These are phyloP conservation scores for Stephanodiscus minutulus DNA, from an alignment of 108 stramenopile genomes.

Conservation along the genomic window DNA sequence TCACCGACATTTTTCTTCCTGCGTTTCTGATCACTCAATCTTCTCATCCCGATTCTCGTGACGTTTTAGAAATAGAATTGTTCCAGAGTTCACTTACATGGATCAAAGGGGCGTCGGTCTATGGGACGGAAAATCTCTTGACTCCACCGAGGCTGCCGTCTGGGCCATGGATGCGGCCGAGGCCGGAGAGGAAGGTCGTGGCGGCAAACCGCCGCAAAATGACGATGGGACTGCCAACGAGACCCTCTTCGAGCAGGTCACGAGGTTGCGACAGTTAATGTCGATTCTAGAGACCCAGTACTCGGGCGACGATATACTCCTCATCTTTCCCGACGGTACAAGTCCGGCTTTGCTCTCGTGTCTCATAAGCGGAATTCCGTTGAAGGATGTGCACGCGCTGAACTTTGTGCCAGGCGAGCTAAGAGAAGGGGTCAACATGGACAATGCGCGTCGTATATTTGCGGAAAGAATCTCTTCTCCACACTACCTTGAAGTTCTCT, in stretches of 20 bases:
- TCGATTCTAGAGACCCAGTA: slow-evolving; percentile 59
- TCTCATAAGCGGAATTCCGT: slow-evolving; percentile 58
- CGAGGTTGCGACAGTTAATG: slow-evolving; percentile 57
- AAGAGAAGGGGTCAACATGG: slow-evolving; percentile 43
- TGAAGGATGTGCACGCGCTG: slow-evolving; percentile 48
- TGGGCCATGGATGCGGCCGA: slow-evolving; percentile 37
- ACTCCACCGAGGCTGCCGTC: slow-evolving; percentile 42
- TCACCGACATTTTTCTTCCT: neutral
- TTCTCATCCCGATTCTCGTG: neutral
- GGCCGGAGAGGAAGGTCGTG: slow-evolving; percentile 48
- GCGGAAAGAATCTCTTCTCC: slow-evolving; percentile 16
- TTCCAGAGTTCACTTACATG: slow-evolving; percentile 68
- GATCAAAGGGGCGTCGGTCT: slow-evolving; percentile 54
- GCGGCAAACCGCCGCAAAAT: slow-evolving; percentile 57
- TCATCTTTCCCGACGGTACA: slow-evolving; percentile 66
- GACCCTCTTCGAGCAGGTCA: slow-evolving; percentile 52
- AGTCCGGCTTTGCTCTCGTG: slow-evolving; percentile 52
- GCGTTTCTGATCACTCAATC: neutral
- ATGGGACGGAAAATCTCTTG: slow-evolving; percentile 48
- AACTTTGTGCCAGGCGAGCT: slow-evolving; percentile 58
- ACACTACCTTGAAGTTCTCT: slow-evolving; percentile 33
- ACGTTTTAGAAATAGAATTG: slow-evolving; percentile 35
- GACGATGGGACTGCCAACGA: slow-evolving; percentile 71
- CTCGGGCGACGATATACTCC: slow-evolving; percentile 57
- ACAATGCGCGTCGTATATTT: slow-evolving; percentile 22